Evolutionary conservation across 495 filamentous ascomycete genomes (phyloP).

Genomic region (Talaromyces ruber): DNA sequence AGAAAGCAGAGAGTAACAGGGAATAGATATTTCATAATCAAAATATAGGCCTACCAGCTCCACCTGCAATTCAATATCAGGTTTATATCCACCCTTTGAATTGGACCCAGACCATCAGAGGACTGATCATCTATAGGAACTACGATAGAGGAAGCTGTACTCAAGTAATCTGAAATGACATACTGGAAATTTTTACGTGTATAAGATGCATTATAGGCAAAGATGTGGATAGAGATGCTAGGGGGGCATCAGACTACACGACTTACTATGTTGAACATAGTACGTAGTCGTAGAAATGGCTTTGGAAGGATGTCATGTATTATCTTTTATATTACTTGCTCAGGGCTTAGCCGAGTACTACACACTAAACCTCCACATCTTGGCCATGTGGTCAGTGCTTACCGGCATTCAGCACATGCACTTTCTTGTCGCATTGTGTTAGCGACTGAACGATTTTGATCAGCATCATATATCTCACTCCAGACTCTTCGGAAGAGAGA

Average conservation of each 20-base stretch:
- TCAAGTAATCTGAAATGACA: neutral
- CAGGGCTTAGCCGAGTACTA: constrained; percentile 10
- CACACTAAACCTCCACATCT: constrained; percentile 1
- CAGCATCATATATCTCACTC: too few species aligned
- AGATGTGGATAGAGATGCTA: neutral
- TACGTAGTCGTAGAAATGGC: constrained; percentile 11
- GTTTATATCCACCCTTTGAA: neutral
- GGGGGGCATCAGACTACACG: constrained; percentile 1
- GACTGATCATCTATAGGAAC: too few species aligned
- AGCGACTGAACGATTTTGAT: too few species aligned
- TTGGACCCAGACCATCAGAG: too few species aligned
- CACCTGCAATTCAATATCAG: constrained; percentile 9
- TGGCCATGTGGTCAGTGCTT: neutral
- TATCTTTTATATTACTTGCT: neutral
- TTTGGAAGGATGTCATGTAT: neutral
- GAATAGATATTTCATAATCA: constrained; percentile 11
- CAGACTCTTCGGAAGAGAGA: too few species aligned
- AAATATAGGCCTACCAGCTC: constrained; percentile 30
- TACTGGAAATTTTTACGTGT: neutral
- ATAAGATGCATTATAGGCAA: neutral
- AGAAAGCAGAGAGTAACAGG: constrained; percentile 15
- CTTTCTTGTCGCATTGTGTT: constrained; percentile 14
- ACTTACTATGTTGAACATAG: constrained; percentile 2
- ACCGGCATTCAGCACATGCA: constrained; percentile 11
- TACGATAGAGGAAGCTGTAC: too few species aligned